These are phyloP conservation scores for Musa balbisiana DNA, from an alignment of 202 grass and related monocot species.

Conservation along the genomic window DNA sequence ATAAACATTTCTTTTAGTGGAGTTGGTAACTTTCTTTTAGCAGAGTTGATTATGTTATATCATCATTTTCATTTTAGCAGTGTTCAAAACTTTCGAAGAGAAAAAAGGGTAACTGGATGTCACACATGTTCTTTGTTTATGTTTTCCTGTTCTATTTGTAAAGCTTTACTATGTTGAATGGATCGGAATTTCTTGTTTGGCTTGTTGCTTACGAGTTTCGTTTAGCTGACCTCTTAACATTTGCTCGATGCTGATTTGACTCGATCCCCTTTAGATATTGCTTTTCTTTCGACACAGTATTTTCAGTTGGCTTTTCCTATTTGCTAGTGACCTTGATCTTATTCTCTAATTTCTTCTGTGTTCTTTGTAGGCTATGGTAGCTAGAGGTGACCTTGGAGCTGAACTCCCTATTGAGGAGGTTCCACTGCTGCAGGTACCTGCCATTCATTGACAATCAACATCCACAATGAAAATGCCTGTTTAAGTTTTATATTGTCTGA, in stretches of 20 bases:
- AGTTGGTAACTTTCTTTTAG: too few relatives aligned
- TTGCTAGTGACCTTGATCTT: neutral
- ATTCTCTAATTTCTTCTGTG: neutral
- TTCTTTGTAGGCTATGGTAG: conserved; percentile 90
- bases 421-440: conserved; percentile 76
- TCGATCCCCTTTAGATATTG: neutral
- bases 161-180: too few relatives aligned
- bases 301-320: neutral
- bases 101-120: too few relatives aligned
- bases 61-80: too few relatives aligned
- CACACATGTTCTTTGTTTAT: too few relatives aligned
- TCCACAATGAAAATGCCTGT: conserved; percentile 21
- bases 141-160: too few relatives aligned
- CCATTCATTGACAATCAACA: conserved; percentile 7
- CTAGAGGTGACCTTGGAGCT: conserved; percentile 95
- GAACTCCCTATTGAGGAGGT: conserved; percentile 98
- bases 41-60: too few relatives aligned
- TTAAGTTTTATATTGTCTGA: neutral
- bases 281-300: neutral
- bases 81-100: too few relatives aligned
- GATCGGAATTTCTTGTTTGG: too few relatives aligned
- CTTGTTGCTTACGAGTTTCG: too few relatives aligned
- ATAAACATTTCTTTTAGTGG: too few relatives aligned
- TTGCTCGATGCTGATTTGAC: neutral
- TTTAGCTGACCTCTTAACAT: too few relatives aligned